Base-by-base conservation (phyloP, 352 stramenopile species). In the Phytophthora nicotianae region DNA sequence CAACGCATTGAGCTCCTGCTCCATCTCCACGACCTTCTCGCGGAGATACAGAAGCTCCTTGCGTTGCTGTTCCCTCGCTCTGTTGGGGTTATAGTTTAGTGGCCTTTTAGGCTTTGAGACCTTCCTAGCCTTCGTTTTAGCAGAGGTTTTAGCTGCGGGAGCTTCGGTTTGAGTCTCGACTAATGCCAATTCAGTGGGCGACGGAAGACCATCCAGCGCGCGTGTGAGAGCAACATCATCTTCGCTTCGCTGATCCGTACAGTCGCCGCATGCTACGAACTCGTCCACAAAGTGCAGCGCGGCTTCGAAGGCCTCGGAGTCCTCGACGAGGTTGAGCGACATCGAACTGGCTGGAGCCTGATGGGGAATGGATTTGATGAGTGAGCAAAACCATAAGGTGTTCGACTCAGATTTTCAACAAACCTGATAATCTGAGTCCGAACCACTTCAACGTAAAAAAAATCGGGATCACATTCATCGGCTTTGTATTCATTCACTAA, bases 31-130 rank as follows among this genome's bases (percentile, higher is more conserved):
- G 5, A 78, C 75, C 33, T 77, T 81, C 5, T 72, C 63, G n/a
- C 68, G 58, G 37, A 83, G 52, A 55, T 81, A 79, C n/a, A 75
- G 26, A 3, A 83, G 63, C 47, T 83, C 75, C 27, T 79, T 67
- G 17, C 66, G 65, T 8, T 76, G 61, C 26, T 75, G 59, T 24
- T 81, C 75, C 16, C 75, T 61, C 8, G 72, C 72, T 10, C 48
- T 35, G 52, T 83, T 83, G 7, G 72, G 63, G 32, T 78, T 79
- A 65, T 65, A 78, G 9, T 53, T 75, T 19, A 70, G 53, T 41
- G 60, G 29, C 51, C 70, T 75, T 11, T 63, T 57, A 29, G 52
- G 24, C 23, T 42, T 45, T 5, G 61, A 50, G 4, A 19, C 20
- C 17, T 62, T 63, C 23, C 59, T 68, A 16, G 24, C n/a, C 24